Conservation (phyloP, 1,284 basidiomycete genomes). For the Cutaneotrichosporon sp. region DNA sequence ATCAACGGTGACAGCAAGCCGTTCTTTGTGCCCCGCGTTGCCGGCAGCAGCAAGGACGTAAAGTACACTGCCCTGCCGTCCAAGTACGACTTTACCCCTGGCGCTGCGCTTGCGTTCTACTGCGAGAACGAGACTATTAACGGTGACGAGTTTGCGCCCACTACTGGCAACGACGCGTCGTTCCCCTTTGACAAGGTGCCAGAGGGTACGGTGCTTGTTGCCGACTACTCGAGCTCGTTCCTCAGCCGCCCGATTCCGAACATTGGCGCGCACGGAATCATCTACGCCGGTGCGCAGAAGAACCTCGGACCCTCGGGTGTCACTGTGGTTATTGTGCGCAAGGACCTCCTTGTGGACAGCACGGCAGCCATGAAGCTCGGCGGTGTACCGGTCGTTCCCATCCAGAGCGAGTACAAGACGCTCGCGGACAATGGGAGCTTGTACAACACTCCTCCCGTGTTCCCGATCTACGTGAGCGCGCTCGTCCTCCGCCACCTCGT, state of each 20-base stretch:
- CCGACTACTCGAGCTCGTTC: slow-evolving; percentile 95
- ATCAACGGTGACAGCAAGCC: slow-evolving; percentile 56
- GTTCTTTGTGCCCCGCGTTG: slow-evolving; percentile 63
- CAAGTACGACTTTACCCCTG: slow-evolving; percentile 71
- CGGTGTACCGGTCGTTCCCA: slow-evolving; percentile 59
- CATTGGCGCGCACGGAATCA: slow-evolving; percentile 82
- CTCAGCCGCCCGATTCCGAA: slow-evolving; percentile 91
- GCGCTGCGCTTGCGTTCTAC: slow-evolving; percentile 89
- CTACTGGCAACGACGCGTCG: slow-evolving; percentile 65
- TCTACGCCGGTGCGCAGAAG: slow-evolving; percentile 99
- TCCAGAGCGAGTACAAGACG: slow-evolving; percentile 80
- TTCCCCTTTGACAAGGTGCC: slow-evolving; percentile 81
- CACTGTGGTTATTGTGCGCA: slow-evolving; percentile 87
- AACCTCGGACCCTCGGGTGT: slow-evolving; percentile 94
- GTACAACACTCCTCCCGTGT: slow-evolving; percentile 93
- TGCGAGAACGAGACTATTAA: slow-evolving; percentile 99
- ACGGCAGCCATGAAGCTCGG: slow-evolving; percentile 74
- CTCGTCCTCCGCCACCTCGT: slow-evolving; percentile 76
- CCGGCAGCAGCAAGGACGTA: slow-evolving; percentile 65
- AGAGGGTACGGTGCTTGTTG: slow-evolving; percentile 75
- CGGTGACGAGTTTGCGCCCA: slow-evolving; percentile 80
- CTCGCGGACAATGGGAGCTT: slow-evolving; percentile 76
- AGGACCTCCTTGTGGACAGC: slow-evolving; percentile 85
- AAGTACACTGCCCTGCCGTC: slow-evolving; percentile 80
- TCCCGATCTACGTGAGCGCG: slow-evolving; percentile 87